Conservation (phyloP, 2,329 filamentous ascomycete genomes). For the Sclerotinia trifoliorum region DNA sequence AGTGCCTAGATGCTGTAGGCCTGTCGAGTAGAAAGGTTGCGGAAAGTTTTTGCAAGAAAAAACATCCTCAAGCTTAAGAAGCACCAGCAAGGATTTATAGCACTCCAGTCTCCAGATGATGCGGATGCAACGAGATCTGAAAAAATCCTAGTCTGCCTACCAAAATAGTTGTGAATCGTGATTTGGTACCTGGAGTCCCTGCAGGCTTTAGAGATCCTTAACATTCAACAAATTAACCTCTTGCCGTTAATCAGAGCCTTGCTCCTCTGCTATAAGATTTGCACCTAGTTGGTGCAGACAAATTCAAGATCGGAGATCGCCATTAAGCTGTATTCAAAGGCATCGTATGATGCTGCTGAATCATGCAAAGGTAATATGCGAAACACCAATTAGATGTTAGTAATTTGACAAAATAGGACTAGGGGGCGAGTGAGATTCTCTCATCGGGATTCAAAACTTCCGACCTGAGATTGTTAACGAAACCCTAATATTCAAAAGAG, state of each 20-base stretch:
- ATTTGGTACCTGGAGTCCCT: conserved; percentile 22
- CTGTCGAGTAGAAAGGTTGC: neutral
- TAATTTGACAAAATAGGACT: neutral
- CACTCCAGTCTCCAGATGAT: conserved; percentile 6
- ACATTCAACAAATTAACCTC: neutral
- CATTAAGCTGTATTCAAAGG: neutral
- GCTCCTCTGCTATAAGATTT: conserved; percentile 1
- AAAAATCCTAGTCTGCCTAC: neutral
- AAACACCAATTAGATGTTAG: conserved; percentile 1
- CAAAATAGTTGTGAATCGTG: neutral
- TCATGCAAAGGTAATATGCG: conserved; percentile 2
- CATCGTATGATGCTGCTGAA: conserved; percentile 15
- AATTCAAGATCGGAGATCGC: conserved; percentile 20
- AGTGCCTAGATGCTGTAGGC: neutral
- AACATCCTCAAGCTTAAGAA: neutral
- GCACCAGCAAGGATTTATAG: neutral
- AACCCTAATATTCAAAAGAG: neutral
- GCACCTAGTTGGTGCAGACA: neutral
- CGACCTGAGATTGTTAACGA: conserved; percentile 10
- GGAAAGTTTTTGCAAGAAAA: neutral
- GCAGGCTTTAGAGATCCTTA: conserved; percentile 4
- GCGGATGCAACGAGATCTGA: conserved; percentile 2
- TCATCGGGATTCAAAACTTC: conserved; percentile 9
- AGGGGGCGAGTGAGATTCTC: conserved; percentile 3
- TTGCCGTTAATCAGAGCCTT: neutral